Evolutionary conservation across 768 basidiomycete species (phyloP).

Genomic region (Tricholoma hemisulphureum): DNA sequence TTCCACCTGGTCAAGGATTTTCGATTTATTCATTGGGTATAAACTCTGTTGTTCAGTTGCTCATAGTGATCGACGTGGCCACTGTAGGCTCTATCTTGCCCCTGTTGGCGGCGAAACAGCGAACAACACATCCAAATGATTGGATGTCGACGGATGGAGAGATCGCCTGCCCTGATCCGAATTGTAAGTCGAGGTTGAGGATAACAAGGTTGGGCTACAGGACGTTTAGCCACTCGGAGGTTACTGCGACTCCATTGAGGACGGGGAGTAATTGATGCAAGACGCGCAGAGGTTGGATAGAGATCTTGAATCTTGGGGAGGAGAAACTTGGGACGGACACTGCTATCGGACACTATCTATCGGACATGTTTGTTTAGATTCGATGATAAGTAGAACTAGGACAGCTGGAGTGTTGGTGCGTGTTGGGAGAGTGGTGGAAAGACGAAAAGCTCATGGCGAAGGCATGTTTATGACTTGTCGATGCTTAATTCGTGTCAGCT

Average conservation of each 20-base stretch:
- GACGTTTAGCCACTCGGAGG: slow-evolving; percentile 54
- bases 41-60: slow-evolving; percentile 5
- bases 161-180: slow-evolving; percentile 66
- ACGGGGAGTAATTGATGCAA: not conserved
- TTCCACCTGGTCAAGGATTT: slow-evolving; percentile 62
- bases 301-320: too few relatives aligned
- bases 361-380: too few relatives aligned
- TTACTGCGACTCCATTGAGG: slow-evolving; percentile 46
- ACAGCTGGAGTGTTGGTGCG: not conserved
- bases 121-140: slow-evolving; percentile 51
- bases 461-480: not conserved
- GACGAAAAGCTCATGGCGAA: not conserved
- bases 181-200: slow-evolving; percentile 55
- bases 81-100: slow-evolving; percentile 58
- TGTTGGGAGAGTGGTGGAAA: not conserved
- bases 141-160: slow-evolving; percentile 70
- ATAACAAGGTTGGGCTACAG: slow-evolving; percentile 51
- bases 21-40: slow-evolving; percentile 67
- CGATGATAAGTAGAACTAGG: too few relatives aligned
- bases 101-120: slow-evolving; percentile 67
- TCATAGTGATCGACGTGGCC: not conserved
- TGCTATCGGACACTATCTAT: too few relatives aligned
- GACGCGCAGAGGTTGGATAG: not conserved
- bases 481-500: not conserved
- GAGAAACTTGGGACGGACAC: too few relatives aligned